Conservation (phyloP, 352 stramenopile species). For the Pythium sp. region DNA sequence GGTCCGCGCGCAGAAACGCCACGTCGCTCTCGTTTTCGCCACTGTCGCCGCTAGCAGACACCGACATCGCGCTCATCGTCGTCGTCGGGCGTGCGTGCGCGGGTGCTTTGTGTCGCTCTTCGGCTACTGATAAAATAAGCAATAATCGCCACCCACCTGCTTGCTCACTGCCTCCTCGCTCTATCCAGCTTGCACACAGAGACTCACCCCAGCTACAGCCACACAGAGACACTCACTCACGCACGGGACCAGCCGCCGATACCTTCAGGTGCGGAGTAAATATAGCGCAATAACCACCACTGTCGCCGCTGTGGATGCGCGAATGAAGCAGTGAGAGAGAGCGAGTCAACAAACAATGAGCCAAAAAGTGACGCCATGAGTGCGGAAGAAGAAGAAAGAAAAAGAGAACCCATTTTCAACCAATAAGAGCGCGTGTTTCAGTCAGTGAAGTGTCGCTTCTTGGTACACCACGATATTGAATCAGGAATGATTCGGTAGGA, state of each 20-base stretch:
- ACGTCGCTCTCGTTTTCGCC: conserved; percentile 9
- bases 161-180: not conserved
- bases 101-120: not conserved
- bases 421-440: not conserved
- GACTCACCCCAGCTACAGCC: not conserved
- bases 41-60: not conserved
- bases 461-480: not conserved
- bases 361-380: not conserved
- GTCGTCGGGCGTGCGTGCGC: not conserved
- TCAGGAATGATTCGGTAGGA: not conserved
- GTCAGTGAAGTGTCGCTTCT: not conserved
- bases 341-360: not conserved
- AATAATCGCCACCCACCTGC: not conserved
- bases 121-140: not conserved
- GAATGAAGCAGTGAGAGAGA: not conserved
- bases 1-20: conserved; percentile 37
- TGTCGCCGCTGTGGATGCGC: not conserved
- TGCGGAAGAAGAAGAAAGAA: conserved; percentile 1
- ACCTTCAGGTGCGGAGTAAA: not conserved
- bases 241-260: not conserved
- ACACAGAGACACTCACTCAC: not conserved
- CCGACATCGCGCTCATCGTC: conserved; percentile 4
- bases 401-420: not conserved
- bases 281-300: not conserved
- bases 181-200: not conserved